phyloP scores from a whole-genome alignment of 2,329 filamentous ascomycete species.

The Diplocarpon rosae region DNA sequence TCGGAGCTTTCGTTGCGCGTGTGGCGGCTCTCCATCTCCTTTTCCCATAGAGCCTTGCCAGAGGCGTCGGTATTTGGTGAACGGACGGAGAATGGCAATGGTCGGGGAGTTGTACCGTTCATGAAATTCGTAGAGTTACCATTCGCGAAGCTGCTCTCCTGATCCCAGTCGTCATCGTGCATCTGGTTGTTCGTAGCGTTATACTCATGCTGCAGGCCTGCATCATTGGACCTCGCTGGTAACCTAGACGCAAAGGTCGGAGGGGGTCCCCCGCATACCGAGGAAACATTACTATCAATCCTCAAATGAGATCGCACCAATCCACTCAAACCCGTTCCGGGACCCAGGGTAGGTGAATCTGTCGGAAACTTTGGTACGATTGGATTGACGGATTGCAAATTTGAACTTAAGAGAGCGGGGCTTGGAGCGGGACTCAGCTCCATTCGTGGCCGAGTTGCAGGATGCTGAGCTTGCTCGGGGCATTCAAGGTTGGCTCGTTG shows the following conservation, averaged over 20 bases:
- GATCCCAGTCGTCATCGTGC: conserved; percentile 29
- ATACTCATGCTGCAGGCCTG: conserved; percentile 23
- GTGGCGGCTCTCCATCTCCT: conserved; percentile 28
- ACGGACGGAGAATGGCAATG: conserved; percentile 8
- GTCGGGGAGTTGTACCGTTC: conserved; percentile 10
- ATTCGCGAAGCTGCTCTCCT: conserved; percentile 11
- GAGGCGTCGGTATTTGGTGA: conserved; percentile 12
- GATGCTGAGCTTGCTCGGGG: conserved; percentile 24
- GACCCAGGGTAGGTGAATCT: conserved; percentile 75
- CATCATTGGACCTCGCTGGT: conserved; percentile 27
- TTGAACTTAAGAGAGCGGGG: conserved; percentile 1
- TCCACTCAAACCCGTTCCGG: conserved; percentile 59
- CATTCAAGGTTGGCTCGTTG: conserved; percentile 18
- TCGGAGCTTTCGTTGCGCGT: conserved; percentile 38
- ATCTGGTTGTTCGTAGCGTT: conserved; percentile 35
- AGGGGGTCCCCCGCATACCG: conserved; percentile 49
- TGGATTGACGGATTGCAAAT: conserved; percentile 1
- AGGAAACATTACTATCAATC: conserved; percentile 70
- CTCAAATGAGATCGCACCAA: conserved; percentile 79
- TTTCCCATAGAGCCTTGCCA: conserved; percentile 21
- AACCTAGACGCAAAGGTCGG: conserved; percentile 34
- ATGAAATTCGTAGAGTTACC: conserved; percentile 7
- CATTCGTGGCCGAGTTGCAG: conserved; percentile 15
- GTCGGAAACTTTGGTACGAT: conserved; percentile 8
- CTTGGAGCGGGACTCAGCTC: conserved; percentile 5